Base-by-base conservation (phyloP, 2,329 filamentous ascomycete genomes). In the Fusarium coicis region DNA sequence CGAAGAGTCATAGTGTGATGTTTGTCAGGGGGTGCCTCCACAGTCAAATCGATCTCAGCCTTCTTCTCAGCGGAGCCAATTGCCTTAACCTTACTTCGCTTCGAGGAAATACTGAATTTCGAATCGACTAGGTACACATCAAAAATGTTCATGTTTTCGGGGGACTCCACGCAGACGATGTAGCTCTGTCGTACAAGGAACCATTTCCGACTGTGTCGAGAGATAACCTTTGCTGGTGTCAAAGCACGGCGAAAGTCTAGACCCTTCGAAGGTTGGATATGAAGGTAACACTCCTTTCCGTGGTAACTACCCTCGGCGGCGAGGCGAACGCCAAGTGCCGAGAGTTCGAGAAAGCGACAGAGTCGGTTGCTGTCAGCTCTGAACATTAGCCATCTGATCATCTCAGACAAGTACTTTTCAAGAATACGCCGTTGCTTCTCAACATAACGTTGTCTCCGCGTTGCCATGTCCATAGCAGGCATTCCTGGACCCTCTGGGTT, bases 141-240 rank as follows among this genome's bases (percentile, higher is more conserved):
- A 80, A 97, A 98, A 39, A 98, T 97, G 78, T 97, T 96, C 93
- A 98, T 97, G 77, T 97, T 97, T 81, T 98, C 96, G 1, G 96
- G 96, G 0, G 96, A 98, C 80, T 98, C 96, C n/a, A 98, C 95
- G 76, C 96, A 98, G 49, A 97, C 96, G 67, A 99, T 92, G 79
- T 99, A 99, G 84, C 95, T 98, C 82, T 98, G 95, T 57, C 96
- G 89, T n/a, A 99, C 95, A 26, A 98, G 86, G 80, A 99, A 99
- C 96, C 96, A 99, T 81, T 98, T 98, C 23, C 95, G 94, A 68
- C 91, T 93, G 82, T 98, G 95, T 18, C 95, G 90, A 58, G 91
- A 90, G 79, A 95, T 93, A 71, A 97, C 88, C 77, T 95, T 91
- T 57, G 90, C 87, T 0, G 94, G 94, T 5, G 92, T 95, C 79